phyloP scores from a whole-genome alignment of 805 yeast genomes.

The Wickerhamia fluorescens region DNA sequence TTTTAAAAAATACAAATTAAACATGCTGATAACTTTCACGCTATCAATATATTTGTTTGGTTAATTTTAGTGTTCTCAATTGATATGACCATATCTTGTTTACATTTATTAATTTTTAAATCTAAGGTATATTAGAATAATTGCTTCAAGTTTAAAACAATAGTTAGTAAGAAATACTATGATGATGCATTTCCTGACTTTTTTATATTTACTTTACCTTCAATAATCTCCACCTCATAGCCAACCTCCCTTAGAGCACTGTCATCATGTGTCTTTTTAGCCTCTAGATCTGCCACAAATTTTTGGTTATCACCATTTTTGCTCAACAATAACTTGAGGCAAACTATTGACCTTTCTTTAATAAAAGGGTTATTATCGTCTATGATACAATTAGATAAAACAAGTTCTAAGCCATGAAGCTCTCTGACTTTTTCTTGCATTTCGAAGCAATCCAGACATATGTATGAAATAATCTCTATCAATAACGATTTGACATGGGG shows the following conservation, averaged over 20 bases:
- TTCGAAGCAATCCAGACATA: conserved; percentile 43
- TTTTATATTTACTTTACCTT: conserved; percentile 62
- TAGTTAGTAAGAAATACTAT: too few species aligned
- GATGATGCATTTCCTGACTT: too few species aligned
- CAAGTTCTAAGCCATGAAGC: conserved; percentile 59
- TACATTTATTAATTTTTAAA: too few species aligned
- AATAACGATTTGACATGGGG: conserved; percentile 63
- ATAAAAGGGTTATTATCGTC: conserved; percentile 86
- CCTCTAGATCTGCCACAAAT: conserved; percentile 72
- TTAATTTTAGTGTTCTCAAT: too few species aligned
- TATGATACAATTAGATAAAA: conserved; percentile 74
- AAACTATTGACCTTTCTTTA: conserved; percentile 76
- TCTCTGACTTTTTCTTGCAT: conserved; percentile 66
- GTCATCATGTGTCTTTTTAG: conserved; percentile 54
- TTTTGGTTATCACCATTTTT: conserved; percentile 65
- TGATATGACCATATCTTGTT: too few species aligned
- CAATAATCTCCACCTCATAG: conserved; percentile 61
- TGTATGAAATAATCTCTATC: conserved; percentile 57
- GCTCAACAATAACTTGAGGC: conserved; percentile 61
- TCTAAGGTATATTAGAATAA: too few species aligned
- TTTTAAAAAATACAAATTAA: too few species aligned
- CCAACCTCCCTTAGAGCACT: conserved; percentile 62
- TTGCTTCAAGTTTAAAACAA: too few species aligned
- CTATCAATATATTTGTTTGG: too few species aligned
- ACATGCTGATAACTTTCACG: too few species aligned